Evolutionary conservation across 148 eudicot genomes (phyloP).

Genomic region (Rhododendron griersonianum): DNA sequence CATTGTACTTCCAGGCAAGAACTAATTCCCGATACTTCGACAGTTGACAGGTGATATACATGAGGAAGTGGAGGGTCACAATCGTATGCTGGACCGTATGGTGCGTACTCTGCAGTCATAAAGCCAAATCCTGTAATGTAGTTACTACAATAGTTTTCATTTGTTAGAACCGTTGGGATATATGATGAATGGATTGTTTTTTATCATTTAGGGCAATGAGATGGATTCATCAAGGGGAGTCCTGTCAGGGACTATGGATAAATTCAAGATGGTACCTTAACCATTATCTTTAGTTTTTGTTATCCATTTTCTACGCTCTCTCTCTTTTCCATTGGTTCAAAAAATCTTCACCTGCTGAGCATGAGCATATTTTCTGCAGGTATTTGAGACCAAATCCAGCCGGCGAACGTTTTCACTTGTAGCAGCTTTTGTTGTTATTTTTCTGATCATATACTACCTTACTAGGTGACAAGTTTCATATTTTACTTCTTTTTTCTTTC

Average conservation of each 20-base stretch:
- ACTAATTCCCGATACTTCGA: conserved; percentile 11
- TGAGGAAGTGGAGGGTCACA: conserved; percentile 90
- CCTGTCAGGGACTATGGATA: conserved; percentile 90
- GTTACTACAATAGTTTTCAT: neutral
- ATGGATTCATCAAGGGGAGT: conserved; percentile 92
- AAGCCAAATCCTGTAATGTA: neutral
- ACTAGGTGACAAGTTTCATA: conserved; percentile 43
- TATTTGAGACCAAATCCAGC: conserved; percentile 93
- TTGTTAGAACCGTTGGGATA: neutral
- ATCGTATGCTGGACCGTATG: conserved; percentile 87
- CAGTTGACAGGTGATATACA: conserved; percentile 91
- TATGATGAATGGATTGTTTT: conserved; percentile 1
- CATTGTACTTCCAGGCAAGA: neutral
- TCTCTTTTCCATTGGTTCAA: neutral
- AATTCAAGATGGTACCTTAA: conserved; percentile 73
- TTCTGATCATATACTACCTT: conserved; percentile 77
- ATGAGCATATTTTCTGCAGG: conserved; percentile 29
- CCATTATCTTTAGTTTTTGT: neutral
- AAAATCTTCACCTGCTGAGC: neutral
- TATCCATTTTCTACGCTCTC: neutral
- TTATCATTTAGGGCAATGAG: conserved; percentile 62
- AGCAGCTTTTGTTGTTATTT: conserved; percentile 70
- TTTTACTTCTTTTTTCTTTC: neutral
- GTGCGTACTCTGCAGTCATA: conserved; percentile 31
- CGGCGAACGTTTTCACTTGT: conserved; percentile 77